phyloP scores from a whole-genome alignment of 73 alveolate genomes.

The Paraurostyla sp. region DNA sequence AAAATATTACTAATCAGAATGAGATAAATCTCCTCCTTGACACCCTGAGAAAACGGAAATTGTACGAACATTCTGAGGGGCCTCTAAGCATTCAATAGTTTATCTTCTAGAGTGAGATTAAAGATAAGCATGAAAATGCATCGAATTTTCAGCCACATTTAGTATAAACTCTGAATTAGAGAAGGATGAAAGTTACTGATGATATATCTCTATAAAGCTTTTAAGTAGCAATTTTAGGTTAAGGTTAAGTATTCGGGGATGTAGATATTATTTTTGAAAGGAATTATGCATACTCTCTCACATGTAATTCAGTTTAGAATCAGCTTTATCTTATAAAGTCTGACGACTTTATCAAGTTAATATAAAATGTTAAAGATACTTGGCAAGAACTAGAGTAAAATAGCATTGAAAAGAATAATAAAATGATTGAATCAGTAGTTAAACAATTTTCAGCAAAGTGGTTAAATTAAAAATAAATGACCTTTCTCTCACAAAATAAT shows the following conservation, averaged over 20 bases:
- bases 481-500: background rate
- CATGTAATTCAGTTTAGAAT: background rate
- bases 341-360: background rate
- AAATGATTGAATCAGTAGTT: background rate
- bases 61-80: too few relatives aligned
- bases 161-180: background rate
- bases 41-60: background rate
- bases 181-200: background rate
- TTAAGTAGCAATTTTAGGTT: conserved; percentile 3
- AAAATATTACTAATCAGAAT: background rate
- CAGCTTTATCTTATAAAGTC: conserved; percentile 9
- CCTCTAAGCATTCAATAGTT: too few relatives aligned
- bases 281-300: conserved; percentile 12
- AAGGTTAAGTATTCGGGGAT: conserved; percentile 33
- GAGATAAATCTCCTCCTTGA: background rate
- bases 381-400: conserved; percentile 14
- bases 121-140: too few relatives aligned
- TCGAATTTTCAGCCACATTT: background rate
- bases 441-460: conserved; percentile 13
- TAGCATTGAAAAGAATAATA: background rate
- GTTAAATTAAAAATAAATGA: conserved; percentile 1
- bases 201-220: background rate
- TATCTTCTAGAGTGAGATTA: too few relatives aligned
- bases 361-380: conserved; percentile 12
- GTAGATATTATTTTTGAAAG: conserved; percentile 36